A percentile compares a stretch with the other conserved stretches of the same genome.
Conservation (phyloP, 2,329 filamentous ascomycete species). For the Dactylonectria macrodidyma region DNA sequence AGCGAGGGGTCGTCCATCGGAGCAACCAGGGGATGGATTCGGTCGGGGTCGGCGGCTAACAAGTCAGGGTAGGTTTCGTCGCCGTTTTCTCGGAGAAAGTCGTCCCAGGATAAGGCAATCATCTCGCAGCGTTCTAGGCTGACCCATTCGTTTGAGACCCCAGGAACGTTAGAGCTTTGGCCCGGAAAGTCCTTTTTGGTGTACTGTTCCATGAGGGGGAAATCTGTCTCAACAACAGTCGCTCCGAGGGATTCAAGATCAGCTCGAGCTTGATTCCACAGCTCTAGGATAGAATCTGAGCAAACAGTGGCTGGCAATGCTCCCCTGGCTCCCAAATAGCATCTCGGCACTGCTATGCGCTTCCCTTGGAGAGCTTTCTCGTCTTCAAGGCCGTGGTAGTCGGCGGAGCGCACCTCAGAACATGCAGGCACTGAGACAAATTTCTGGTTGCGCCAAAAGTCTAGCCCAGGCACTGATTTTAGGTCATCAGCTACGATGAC, state of each 20-base stretch:
- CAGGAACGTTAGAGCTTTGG: slow-evolving; percentile 23
- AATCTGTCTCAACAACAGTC: slow-evolving; percentile 55
- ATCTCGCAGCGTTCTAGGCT: slow-evolving; percentile 30
- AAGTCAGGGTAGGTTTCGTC: slow-evolving; percentile 1
- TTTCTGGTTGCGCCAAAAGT: slow-evolving; percentile 35
- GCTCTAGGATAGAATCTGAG: slow-evolving; percentile 38
- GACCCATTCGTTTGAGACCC: slow-evolving; percentile 25
- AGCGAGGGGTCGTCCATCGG: slow-evolving; percentile 24
- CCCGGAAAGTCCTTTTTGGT: slow-evolving; percentile 31
- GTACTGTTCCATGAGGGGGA: slow-evolving; percentile 37
- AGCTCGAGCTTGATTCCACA: slow-evolving; percentile 51
- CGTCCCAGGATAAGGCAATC: slow-evolving; percentile 28
- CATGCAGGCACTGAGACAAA: slow-evolving; percentile 19
- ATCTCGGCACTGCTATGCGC: slow-evolving; percentile 30
- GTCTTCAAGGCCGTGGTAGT: slow-evolving; percentile 18
- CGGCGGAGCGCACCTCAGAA: slow-evolving; percentile 10
- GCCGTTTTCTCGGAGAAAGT: slow-evolving; percentile 9
- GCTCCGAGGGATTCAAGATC: slow-evolving; percentile 59
- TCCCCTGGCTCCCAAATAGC: slow-evolving; percentile 15
- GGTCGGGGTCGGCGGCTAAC: not conserved
- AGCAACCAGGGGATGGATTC: slow-evolving; percentile 19
- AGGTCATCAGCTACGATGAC: slow-evolving; percentile 20
- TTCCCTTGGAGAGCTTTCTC: slow-evolving; percentile 19
- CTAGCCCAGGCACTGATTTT: slow-evolving; percentile 1
- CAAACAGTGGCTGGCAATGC: slow-evolving; percentile 31